phyloP scores from a whole-genome alignment of 768 basidiomycete genomes.

The Collybiopsis confluens region DNA sequence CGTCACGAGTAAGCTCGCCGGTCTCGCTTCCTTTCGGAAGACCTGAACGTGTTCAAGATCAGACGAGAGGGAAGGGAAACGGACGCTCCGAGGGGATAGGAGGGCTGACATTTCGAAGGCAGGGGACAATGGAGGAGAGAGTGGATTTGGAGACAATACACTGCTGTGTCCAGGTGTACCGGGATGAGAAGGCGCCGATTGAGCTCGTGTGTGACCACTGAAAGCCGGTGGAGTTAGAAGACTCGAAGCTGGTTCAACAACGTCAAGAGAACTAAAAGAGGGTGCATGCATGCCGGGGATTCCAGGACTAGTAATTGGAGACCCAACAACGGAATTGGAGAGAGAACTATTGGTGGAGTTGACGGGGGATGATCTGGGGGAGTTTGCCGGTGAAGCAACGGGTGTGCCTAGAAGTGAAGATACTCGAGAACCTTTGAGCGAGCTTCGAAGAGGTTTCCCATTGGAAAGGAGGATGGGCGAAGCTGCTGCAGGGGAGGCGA shows the following conservation, averaged over 20 bases:
- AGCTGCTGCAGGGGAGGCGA: conserved; percentile 18
- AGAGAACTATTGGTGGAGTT: background rate
- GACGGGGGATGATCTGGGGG: background rate
- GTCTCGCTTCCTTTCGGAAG: conserved; percentile 66
- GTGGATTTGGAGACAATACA: conserved; percentile 6
- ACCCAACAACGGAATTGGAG: background rate
- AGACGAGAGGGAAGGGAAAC: conserved; percentile 71
- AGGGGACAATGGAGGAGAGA: background rate
- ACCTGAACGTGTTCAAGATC: conserved; percentile 58
- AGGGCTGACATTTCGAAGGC: conserved; percentile 1
- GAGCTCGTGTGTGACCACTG: conserved; percentile 25
- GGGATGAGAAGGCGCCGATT: conserved; percentile 50
- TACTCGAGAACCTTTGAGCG: conserved; percentile 57
- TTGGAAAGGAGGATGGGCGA: conserved; percentile 53
- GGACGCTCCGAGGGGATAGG: conserved; percentile 73
- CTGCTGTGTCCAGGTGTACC: conserved; percentile 32
- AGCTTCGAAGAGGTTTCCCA: conserved; percentile 84
- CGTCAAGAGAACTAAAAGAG: background rate
- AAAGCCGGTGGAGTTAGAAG: background rate
- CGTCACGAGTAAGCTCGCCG: conserved; percentile 43
- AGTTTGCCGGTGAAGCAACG: background rate
- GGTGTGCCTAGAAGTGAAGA: background rate
- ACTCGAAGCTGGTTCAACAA: background rate
- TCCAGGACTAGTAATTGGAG: background rate
- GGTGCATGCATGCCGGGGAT: background rate